These are phyloP conservation scores for Datisca glomerata DNA, from an alignment of 306 rosid species.

Conservation along the genomic window DNA sequence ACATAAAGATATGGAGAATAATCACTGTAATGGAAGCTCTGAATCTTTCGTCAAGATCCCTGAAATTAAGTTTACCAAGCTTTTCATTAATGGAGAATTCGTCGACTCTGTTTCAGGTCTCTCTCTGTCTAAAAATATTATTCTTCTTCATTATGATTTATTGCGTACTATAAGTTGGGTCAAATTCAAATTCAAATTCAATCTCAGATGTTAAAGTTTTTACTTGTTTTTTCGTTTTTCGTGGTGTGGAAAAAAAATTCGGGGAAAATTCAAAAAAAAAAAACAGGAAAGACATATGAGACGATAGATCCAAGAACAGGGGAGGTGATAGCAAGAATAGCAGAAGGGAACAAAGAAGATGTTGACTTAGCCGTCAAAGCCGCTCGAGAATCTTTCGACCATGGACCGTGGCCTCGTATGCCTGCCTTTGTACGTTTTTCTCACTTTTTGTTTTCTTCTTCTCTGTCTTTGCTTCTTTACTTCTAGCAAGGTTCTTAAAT, in stretches of 20 bases:
- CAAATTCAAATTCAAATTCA: neutral
- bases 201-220: neutral
- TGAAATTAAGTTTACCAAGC: conserved; percentile 69
- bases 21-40: no score
- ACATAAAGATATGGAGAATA: no score
- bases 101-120: conserved; percentile 70
- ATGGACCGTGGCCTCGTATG: conserved; percentile 86
- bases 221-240: neutral
- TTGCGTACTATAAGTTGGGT: neutral
- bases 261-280: neutral
- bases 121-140: neutral
- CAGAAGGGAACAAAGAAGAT: conserved; percentile 57
- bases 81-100: conserved; percentile 80
- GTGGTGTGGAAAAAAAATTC: no score
- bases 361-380: conserved; percentile 68
- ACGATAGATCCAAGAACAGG: conserved; percentile 68
- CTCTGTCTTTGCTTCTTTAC: no score
- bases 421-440: conserved; percentile 42
- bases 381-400: conserved; percentile 73
- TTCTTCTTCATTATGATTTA: neutral
- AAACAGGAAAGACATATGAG: conserved; percentile 64
- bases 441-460: no score
- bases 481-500: no score
- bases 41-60: conserved; percentile 39
- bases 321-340: conserved; percentile 32